Evolutionary conservation across 768 basidiomycete genomes (phyloP).

Genomic region (Leucocoprinus birnbaumii): DNA sequence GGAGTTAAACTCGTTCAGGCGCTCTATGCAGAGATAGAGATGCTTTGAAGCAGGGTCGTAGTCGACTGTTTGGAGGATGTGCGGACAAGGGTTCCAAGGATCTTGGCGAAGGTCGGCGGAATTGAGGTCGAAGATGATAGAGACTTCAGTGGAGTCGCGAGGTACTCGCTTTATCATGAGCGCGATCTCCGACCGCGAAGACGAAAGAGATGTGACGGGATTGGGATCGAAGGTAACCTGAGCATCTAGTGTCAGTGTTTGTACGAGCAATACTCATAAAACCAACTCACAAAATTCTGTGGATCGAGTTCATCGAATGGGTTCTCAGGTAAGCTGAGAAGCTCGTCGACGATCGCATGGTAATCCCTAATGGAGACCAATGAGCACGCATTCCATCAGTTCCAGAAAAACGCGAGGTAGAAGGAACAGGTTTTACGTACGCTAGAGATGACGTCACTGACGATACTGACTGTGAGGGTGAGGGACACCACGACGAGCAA

Average conservation of each 20-base stretch:
- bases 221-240: conserved; percentile 30
- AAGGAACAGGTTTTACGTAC: conserved; percentile 15
- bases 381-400: neutral
- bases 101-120: conserved; percentile 40
- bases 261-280: conserved; percentile 7
- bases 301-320: conserved; percentile 17
- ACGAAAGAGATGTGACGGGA: conserved; percentile 17
- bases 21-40: conserved; percentile 42
- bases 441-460: conserved; percentile 15
- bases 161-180: conserved; percentile 40
- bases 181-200: conserved; percentile 19
- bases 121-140: conserved; percentile 41
- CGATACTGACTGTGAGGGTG: conserved; percentile 17
- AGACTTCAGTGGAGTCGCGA: conserved; percentile 33
- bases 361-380: conserved; percentile 18
- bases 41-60: conserved; percentile 26
- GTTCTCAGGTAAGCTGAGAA: conserved; percentile 17
- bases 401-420: neutral
- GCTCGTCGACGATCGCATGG: conserved; percentile 19
- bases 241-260: neutral
- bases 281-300: conserved; percentile 19
- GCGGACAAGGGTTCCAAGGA: conserved; percentile 54
- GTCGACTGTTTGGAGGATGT: conserved; percentile 40
- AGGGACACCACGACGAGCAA: conserved; percentile 17
- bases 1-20: conserved; percentile 39